phyloP scores from a whole-genome alignment of 208 protist genomes.

The Crithidia acanthocephali region DNA sequence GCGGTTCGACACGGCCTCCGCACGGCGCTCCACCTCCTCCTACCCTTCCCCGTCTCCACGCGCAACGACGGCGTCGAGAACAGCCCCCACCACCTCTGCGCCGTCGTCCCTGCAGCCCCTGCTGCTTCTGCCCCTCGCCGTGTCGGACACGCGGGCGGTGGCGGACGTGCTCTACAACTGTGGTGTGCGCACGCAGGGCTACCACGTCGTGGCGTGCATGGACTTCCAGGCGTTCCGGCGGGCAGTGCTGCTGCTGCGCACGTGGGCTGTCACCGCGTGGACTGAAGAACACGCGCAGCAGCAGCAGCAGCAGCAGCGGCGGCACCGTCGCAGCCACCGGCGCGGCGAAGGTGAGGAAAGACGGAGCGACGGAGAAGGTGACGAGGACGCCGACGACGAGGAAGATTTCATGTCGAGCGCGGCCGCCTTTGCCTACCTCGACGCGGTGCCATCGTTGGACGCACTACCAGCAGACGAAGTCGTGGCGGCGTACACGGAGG shows the following conservation, averaged over 20 bases:
- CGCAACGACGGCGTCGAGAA: not conserved
- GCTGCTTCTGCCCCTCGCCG: slow-evolving; percentile 28
- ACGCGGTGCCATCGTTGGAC: slow-evolving; percentile 45
- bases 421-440: slow-evolving; percentile 30
- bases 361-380: too few species aligned
- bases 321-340: not conserved
- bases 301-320: not conserved
- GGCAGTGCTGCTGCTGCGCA: slow-evolving; percentile 58
- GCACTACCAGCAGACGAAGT: slow-evolving; percentile 43
- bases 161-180: slow-evolving; percentile 52
- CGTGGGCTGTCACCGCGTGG: slow-evolving; percentile 35
- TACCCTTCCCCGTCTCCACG: not conserved
- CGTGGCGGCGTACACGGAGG: slow-evolving; percentile 40
- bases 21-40: not conserved
- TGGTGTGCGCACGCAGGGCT: slow-evolving; percentile 51
- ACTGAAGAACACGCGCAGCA: slow-evolving; percentile 1
- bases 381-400: not conserved
- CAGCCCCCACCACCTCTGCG: not conserved
- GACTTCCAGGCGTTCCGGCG: slow-evolving; percentile 66
- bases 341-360: not conserved
- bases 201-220: slow-evolving; percentile 56
- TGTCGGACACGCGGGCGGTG: slow-evolving; percentile 53
- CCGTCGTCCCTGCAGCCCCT: not conserved
- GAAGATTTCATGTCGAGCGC: too few species aligned
- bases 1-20: not conserved